Conservation (phyloP, 2,329 filamentous ascomycete genomes). For the Colletotrichum orbiculare region DNA sequence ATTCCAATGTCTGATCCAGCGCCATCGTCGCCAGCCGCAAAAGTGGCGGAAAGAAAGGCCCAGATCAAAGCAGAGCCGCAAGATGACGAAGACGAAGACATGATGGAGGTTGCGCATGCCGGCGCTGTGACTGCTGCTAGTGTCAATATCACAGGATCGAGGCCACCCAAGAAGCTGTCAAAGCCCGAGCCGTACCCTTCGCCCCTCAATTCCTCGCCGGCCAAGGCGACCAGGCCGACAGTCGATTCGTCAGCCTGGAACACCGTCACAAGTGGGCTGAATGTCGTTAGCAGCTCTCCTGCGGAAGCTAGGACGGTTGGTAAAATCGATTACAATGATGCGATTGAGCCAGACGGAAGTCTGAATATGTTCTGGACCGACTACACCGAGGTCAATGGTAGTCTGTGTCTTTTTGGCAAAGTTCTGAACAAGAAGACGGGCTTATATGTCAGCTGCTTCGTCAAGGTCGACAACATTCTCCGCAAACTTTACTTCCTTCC, state of each 20-base stretch:
- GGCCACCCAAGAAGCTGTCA: conserved; percentile 79
- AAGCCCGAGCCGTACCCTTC: conserved; percentile 75
- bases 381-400: conserved; percentile 92
- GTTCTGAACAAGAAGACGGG: conserved; percentile 88
- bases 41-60: conserved; percentile 78
- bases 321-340: conserved; percentile 85
- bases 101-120: conserved; percentile 88
- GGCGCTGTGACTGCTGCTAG: conserved; percentile 75
- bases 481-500: conserved; percentile 95
- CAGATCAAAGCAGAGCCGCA: conserved; percentile 60
- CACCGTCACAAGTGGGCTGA: conserved; percentile 84
- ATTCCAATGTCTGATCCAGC: conserved; percentile 87
- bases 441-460: conserved; percentile 88
- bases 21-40: conserved; percentile 87
- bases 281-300: conserved; percentile 81
- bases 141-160: conserved; percentile 86
- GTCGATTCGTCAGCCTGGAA: conserved; percentile 91
- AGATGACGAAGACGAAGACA: conserved; percentile 80
- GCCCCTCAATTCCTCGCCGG: conserved; percentile 81
- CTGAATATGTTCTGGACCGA: conserved; percentile 97
- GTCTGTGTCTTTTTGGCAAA: conserved; percentile 94
- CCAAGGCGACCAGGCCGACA: conserved; percentile 65
- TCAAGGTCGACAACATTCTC: conserved; percentile 94
- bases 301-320: conserved; percentile 74
- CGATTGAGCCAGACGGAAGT: conserved; percentile 93